Evolutionary conservation across 257 asterid genomes (phyloP).

Genomic region (Solanum bukasovii): DNA sequence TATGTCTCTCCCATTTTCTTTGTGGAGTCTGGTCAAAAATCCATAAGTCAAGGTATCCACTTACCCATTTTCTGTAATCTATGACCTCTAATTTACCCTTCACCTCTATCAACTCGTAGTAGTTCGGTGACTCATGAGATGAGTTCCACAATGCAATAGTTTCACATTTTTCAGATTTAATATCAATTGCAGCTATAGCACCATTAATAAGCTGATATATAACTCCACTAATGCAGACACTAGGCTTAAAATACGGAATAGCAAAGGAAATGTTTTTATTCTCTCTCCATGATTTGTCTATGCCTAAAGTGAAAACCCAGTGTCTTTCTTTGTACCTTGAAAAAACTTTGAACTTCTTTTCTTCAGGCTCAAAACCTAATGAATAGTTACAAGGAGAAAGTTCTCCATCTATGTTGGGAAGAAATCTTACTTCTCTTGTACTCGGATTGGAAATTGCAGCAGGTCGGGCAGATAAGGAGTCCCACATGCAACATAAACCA

Average conservation of each 20-base stretch:
- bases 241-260: background rate
- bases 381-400: background rate
- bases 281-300: too few species aligned
- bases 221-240: background rate
- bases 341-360: background rate
- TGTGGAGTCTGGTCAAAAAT: background rate
- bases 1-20: background rate
- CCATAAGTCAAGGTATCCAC: background rate
- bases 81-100: background rate
- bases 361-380: background rate
- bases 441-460: background rate
- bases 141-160: background rate
- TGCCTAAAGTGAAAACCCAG: too few species aligned
- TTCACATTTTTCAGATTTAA: background rate
- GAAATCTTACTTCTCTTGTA: background rate
- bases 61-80: background rate
- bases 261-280: too few species aligned
- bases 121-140: background rate
- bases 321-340: too few species aligned
- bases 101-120: background rate
- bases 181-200: background rate
- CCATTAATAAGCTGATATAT: background rate
- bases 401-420: background rate
- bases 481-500: background rate
- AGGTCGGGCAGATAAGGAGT: background rate